Evolutionary conservation across 2,329 filamentous ascomycete genomes (phyloP).

Genomic region (Cercospora sp.): DNA sequence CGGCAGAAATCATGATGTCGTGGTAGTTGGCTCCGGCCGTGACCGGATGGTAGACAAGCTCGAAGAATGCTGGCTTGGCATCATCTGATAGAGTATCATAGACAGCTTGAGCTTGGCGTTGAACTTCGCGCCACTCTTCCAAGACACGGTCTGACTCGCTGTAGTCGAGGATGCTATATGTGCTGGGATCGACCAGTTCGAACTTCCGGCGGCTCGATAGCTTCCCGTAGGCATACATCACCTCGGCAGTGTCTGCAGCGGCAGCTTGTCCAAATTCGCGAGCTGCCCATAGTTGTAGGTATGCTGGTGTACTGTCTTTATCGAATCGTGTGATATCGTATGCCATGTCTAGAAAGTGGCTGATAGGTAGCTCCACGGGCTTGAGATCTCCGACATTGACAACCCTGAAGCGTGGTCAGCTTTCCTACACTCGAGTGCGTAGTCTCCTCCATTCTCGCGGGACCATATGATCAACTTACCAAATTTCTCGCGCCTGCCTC

Average conservation of each 20-base stretch:
- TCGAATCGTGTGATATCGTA: constrained; percentile 63
- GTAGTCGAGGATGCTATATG: constrained; percentile 64
- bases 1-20: constrained; percentile 54
- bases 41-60: constrained; percentile 62
- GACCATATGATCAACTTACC: background rate
- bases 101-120: constrained; percentile 56
- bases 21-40: constrained; percentile 59
- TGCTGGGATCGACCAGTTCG: constrained; percentile 60
- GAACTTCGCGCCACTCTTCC: constrained; percentile 57
- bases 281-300: constrained; percentile 58
- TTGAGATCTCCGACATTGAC: constrained; percentile 69
- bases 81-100: constrained; percentile 56
- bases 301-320: constrained; percentile 57
- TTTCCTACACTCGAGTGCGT: too few relatives aligned
- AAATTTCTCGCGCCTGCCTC: constrained; percentile 61
- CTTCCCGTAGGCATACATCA: constrained; percentile 59
- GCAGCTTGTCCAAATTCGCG: constrained; percentile 58
- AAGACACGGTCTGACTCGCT: constrained; percentile 62
- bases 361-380: constrained; percentile 52
- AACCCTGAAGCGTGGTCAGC: constrained; percentile 48
- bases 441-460: background rate
- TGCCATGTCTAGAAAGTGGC: constrained; percentile 65
- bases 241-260: constrained; percentile 51
- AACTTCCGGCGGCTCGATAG: constrained; percentile 62
- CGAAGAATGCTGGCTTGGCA: constrained; percentile 61